Conservation (phyloP, 148 eudicot species). For the Fagopyrum esculentum region DNA sequence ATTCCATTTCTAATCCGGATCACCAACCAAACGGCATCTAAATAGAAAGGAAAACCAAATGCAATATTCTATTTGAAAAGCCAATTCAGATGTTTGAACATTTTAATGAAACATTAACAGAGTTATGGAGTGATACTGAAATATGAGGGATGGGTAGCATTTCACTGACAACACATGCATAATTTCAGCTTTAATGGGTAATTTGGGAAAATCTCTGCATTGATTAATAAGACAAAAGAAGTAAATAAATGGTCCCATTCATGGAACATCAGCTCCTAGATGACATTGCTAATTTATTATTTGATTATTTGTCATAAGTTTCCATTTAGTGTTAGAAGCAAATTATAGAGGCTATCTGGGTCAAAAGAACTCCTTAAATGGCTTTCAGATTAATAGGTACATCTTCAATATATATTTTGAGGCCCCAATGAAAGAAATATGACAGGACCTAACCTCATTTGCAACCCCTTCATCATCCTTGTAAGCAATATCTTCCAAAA, state of each 20-base stretch:
- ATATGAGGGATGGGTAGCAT: neutral
- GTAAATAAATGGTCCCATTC: neutral
- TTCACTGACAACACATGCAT: neutral
- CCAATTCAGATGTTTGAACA: neutral
- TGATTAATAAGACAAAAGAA: neutral
- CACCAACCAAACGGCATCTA: too few species aligned
- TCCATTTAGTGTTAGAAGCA: neutral
- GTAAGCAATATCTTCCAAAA: slow-evolving; percentile 62
- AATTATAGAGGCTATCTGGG: neutral
- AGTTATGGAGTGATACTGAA: neutral
- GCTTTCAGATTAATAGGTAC: neutral
- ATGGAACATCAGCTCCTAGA: neutral
- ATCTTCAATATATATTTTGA: too few species aligned
- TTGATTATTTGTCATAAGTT: neutral
- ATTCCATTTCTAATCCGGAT: too few species aligned
- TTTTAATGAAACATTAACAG: neutral
- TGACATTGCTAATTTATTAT: neutral
- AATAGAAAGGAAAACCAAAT: neutral
- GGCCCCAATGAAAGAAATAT: neutral
- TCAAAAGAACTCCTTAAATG: neutral
- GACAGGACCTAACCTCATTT: slow-evolving; percentile 6
- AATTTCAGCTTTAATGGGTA: neutral
- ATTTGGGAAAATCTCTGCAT: neutral
- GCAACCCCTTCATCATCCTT: slow-evolving; percentile 36
- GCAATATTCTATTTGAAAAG: neutral